Conservation (phyloP, 2,329 filamentous ascomycete genomes). For the Fusarium incarnatum region DNA sequence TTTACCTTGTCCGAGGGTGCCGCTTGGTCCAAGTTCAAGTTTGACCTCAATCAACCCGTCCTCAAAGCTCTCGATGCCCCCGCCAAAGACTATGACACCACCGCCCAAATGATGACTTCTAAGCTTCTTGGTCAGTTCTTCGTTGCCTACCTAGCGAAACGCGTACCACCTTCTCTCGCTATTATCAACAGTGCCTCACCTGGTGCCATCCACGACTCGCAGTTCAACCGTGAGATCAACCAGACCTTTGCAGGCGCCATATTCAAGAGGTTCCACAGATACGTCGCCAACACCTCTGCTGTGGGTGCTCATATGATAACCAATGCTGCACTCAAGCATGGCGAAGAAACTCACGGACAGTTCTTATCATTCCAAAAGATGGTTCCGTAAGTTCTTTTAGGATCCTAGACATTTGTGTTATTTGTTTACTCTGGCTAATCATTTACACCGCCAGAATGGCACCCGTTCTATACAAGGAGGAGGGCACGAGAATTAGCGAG, state of each 20-base stretch:
- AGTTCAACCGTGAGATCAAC: background rate
- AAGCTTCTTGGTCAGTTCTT: constrained; percentile 32
- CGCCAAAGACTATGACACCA: background rate
- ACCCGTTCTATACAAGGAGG: background rate
- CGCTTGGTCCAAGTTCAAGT: background rate
- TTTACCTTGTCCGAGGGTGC: constrained; percentile 37
- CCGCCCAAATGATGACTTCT: constrained; percentile 12
- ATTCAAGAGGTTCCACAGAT: background rate
- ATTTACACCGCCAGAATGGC: background rate
- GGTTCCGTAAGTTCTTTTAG: background rate
- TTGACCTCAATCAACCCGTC: background rate
- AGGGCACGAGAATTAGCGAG: background rate
- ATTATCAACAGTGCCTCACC: constrained; percentile 2
- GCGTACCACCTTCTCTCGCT: background rate
- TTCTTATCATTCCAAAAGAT: background rate
- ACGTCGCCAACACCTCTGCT: background rate
- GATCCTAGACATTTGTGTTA: no score
- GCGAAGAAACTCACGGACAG: background rate
- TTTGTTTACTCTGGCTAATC: no score
- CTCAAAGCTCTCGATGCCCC: constrained; percentile 2
- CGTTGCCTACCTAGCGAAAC: constrained; percentile 26
- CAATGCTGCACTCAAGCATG: constrained; percentile 33
- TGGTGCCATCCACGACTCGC: constrained; percentile 9
- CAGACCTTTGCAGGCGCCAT: constrained; percentile 14
- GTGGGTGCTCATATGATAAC: background rate